Evolutionary conservation across 2,329 filamentous ascomycete species (phyloP).

Genomic region (Fusarium marasasianum): DNA sequence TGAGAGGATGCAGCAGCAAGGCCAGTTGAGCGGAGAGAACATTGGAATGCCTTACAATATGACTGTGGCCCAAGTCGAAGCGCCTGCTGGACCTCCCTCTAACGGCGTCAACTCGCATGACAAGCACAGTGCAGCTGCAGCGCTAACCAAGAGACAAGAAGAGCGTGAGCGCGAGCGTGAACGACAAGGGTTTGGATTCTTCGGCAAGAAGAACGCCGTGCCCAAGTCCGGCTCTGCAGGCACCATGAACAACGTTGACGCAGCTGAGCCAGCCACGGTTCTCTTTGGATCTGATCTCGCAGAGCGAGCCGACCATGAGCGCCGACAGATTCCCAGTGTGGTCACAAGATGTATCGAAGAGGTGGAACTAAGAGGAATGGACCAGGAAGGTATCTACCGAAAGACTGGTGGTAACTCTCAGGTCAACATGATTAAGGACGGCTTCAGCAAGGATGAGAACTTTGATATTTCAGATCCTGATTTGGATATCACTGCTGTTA

Average conservation of each 20-base stretch:
- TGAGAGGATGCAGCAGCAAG: conserved; percentile 62
- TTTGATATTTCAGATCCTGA: conserved; percentile 94
- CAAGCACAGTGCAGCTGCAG: conserved; percentile 35
- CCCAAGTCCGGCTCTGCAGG: conserved; percentile 61
- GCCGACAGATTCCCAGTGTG: conserved; percentile 86
- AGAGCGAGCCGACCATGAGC: conserved; percentile 87
- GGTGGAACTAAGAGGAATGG: conserved; percentile 95
- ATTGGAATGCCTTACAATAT: conserved; percentile 78
- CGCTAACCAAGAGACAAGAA: conserved; percentile 36
- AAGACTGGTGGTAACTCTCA: conserved; percentile 95
- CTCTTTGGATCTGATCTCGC: conserved; percentile 92
- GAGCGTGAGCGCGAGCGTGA: conserved; percentile 48
- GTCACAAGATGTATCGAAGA: conserved; percentile 96
- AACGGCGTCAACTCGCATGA: conserved; percentile 43
- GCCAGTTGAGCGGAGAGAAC: conserved; percentile 67
- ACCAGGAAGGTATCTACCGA: conserved; percentile 96
- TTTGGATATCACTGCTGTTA: conserved; percentile 95
- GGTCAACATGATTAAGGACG: conserved; percentile 88
- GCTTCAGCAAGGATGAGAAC: conserved; percentile 86
- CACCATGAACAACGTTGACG: conserved; percentile 52
- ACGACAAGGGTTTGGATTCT: conserved; percentile 76
- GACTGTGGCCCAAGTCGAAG: conserved; percentile 66
- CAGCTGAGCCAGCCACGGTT: conserved; percentile 64
- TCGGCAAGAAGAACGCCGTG: conserved; percentile 65
- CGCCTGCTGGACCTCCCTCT: conserved; percentile 48